Base-by-base conservation (phyloP, 2,329 filamentous ascomycete species). In the Fusarium mexicanum region DNA sequence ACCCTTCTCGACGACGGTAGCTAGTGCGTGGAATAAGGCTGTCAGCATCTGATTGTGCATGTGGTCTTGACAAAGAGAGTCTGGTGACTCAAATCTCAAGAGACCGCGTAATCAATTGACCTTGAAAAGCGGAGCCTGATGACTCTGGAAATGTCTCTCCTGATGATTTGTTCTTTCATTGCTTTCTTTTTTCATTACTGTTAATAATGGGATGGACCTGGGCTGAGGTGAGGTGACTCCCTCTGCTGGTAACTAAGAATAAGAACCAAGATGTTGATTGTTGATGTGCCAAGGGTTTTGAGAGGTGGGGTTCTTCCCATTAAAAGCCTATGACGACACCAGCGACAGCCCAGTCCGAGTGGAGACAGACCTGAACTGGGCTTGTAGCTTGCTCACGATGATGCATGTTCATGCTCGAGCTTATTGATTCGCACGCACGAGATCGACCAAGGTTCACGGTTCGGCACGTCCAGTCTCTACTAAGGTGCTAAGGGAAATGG, bases 271-370 rank as follows among this genome's bases (percentile, higher is more conserved):
- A 61, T 61, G 55, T 55, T 47, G 26, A 48, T 63, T 40, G 48
- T 61, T 71, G 43, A 73, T 50, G 64, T 48, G 50, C 50, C 68
- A 66, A 59, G 71, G 72, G 68, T 69, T 66, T 51, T 44, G 43
- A 55, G 38, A 55, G 47, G 67, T 72, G 71, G 71, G 67, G 67
- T 55, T 64, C 31, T 62, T 43, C 31, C 47, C 48, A 47, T 53
- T 60, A 41, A 60, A 44, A 53, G 58, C 54, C 69, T 75, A 75
- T 75, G 72, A 75, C 72, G 72, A 75, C 72, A 75, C 55, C 46
- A 20, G 54, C 31, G 59, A 61, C 38, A 77, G 40, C 48, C 50
- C 41, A 77, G 40, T 43, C 41, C 10, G 33, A 50, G 66, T 58
- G 51, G 67, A 65, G 68, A 69, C 46, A 47, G 43, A 26, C 24